phyloP scores from a whole-genome alignment of 2,329 filamentous ascomycete species.

The Trichophyton benhamiae region DNA sequence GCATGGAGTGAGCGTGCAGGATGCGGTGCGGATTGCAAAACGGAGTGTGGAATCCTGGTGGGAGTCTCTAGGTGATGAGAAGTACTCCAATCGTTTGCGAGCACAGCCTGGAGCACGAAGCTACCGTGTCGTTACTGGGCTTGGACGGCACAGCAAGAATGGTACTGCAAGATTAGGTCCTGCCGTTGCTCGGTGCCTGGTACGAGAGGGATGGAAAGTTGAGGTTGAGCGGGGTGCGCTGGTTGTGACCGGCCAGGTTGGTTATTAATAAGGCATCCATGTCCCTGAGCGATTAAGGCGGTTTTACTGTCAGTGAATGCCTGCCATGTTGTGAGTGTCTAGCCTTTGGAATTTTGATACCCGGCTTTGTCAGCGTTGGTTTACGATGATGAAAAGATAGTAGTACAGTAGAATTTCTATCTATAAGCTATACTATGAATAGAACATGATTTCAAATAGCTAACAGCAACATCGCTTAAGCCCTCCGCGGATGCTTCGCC shows the following conservation, averaged over 20 bases:
- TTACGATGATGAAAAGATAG: not conserved
- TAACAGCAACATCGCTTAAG: not conserved
- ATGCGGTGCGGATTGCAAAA: constrained; percentile 67
- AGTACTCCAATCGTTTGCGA: constrained; percentile 36
- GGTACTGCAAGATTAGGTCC: constrained; percentile 65
- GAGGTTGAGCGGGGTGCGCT: constrained; percentile 60
- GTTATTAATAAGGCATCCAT: constrained; percentile 15
- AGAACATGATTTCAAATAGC: not conserved
- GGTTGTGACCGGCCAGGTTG: constrained; percentile 50
- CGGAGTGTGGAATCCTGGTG: constrained; percentile 63
- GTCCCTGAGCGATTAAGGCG: not conserved
- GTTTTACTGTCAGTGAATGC: not conserved
- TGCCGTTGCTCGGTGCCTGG: constrained; percentile 63
- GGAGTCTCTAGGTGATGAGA: constrained; percentile 55
- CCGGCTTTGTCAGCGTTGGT: not conserved
- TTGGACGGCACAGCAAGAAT: constrained; percentile 64
- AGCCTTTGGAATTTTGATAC: not conserved
- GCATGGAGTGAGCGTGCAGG: constrained; percentile 68
- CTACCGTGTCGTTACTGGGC: constrained; percentile 68
- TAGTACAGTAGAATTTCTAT: not conserved
- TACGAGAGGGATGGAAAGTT: constrained; percentile 71
- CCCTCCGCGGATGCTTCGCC: not conserved
- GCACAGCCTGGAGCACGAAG: constrained; percentile 43
- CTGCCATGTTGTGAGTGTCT: not conserved
- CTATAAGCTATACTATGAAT: not conserved